phyloP scores from a whole-genome alignment of 139 green algal species.

The Coelastrella sp. region DNA sequence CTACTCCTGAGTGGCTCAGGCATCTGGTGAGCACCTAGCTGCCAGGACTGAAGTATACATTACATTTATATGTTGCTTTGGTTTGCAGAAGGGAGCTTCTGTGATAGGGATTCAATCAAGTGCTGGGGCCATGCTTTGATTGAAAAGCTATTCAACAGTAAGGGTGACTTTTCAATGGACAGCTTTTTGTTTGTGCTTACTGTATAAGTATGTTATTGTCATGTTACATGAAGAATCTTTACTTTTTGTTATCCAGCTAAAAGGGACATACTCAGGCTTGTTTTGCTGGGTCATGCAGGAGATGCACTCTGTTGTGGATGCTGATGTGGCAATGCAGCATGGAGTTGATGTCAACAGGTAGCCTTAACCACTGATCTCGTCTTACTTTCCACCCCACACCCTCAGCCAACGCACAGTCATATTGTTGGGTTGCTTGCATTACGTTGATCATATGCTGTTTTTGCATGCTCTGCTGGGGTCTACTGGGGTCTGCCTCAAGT shows the following conservation, averaged over 20 bases:
- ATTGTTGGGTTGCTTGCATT: not conserved
- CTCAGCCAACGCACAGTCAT: not conserved
- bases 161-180: no score
- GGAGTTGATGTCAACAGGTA: constrained; percentile 28
- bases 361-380: not conserved
- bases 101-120: no score
- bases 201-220: no score
- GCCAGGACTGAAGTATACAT: no score
- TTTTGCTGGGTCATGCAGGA: not conserved
- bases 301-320: constrained; percentile 28
- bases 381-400: not conserved
- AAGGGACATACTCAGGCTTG: no score
- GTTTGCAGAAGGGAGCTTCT: no score
- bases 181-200: no score
- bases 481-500: not conserved
- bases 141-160: no score
- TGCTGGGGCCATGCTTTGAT: no score
- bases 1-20: constrained; percentile 12
- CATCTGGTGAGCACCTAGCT: not conserved
- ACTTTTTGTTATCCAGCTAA: no score
- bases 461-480: not conserved
- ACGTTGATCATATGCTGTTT: not conserved
- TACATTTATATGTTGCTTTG: no score
- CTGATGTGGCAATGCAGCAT: constrained; percentile 42
- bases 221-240: no score